Base-by-base conservation (phyloP, 2,329 filamentous ascomycete species). In the Monilinia fructicola region DNA sequence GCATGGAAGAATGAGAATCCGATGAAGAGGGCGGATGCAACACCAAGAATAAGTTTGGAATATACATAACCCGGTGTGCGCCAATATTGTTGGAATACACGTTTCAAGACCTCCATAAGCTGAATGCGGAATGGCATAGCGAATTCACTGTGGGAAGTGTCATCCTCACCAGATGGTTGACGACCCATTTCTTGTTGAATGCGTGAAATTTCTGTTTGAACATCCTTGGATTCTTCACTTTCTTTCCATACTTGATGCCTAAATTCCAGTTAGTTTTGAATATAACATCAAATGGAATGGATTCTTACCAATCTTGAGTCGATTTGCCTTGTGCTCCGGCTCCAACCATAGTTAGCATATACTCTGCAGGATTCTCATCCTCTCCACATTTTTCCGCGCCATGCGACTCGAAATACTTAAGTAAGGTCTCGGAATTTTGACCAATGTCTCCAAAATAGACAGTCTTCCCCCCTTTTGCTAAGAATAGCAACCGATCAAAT, bases 391-490 rank as follows among this genome's bases (percentile, higher is more conserved):
- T 77, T 26, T 81, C 81, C 0, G 87, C 90, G 60, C 90, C 88
- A 70, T 91, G 86, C 58, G 85, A 83, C 76, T 92, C 90, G 72
- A 96, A 95, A 78, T 95, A 96, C 68, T 81, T 81, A 3, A 76
- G 66, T 2, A 77, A 65, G 31, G 71, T 76, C 44, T 71, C 62
- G 0, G 75, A 76, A 38, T 77, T 73, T 12, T 73, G 58, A 69
- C 91, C 92, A 68, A 95, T 89, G 11, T 92, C 87, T 64, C 90
- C 91, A 75, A 93, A 94, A 80, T 95, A 95, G 54, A 94, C 89
- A 2, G 90, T 93, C 75, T 83, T 85, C 65, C 91, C 91, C 65
- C 91, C 91, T 74, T 87, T 89, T 44, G 89, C 88, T 23, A 95
- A 80, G 81, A 95, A 92, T 28, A 94, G 82, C 4, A 95, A 84